phyloP scores from a whole-genome alignment of 2,329 filamentous ascomycete genomes.

The Neurospora crassa region DNA sequence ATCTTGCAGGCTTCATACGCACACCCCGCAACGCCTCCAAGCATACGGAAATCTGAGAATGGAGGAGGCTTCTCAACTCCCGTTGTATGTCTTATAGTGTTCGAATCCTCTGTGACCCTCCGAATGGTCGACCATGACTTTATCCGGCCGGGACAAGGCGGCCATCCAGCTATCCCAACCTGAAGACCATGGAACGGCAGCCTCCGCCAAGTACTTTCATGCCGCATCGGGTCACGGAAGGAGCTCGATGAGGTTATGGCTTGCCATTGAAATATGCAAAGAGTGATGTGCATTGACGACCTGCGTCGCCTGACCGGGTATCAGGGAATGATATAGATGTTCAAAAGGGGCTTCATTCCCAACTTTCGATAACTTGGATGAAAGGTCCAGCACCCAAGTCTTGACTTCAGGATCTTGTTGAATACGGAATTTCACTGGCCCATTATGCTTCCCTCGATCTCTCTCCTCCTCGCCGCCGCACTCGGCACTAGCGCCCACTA shows the following conservation, averaged over 20 bases:
- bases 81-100: constrained; percentile 8
- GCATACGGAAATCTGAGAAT: neutral
- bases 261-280: neutral
- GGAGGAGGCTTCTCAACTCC: constrained; percentile 2
- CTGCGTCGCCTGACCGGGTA: neutral
- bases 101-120: constrained; percentile 2
- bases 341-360: neutral
- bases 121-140: constrained; percentile 10
- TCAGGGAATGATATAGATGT: neutral
- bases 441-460: constrained; percentile 12
- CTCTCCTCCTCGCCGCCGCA: constrained; percentile 13
- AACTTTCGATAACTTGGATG: neutral
- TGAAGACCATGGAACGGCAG: constrained; percentile 8
- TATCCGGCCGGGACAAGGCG: constrained; percentile 16
- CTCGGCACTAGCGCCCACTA: constrained; percentile 19
- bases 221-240: constrained; percentile 7
- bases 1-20: neutral
- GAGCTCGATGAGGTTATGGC: constrained; percentile 5
- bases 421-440: neutral
- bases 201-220: constrained; percentile 10
- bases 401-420: neutral
- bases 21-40: neutral
- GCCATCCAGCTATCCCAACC: constrained; percentile 7
- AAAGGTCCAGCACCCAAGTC: neutral
- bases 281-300: neutral